A percentile compares a stretch with the other conserved stretches of the same genome.
These are phyloP conservation scores for Ramalina intermedia DNA, from an alignment of 495 filamentous ascomycete species.

Conservation along the genomic window DNA sequence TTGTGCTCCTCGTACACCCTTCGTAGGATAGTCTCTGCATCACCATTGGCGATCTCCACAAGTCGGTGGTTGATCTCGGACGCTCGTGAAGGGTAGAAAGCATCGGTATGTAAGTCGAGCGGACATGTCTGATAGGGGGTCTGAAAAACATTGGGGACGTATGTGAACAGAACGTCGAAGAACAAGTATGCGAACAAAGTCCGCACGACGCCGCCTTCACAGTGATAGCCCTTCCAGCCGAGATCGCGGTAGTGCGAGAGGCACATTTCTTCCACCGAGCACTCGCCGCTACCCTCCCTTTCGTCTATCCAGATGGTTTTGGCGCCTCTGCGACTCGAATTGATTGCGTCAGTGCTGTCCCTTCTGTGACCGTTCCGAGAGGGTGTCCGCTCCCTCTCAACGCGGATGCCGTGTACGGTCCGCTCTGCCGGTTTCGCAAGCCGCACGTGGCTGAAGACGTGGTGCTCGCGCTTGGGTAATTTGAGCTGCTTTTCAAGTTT, in stretches of 20 bases:
- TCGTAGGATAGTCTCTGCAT: conserved; percentile 49
- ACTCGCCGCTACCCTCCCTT: conserved; percentile 49
- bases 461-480: conserved; percentile 73
- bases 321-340: conserved; percentile 32
- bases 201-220: conserved; percentile 76
- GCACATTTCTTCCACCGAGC: conserved; percentile 85
- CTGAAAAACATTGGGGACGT: conserved; percentile 93
- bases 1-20: conserved; percentile 49
- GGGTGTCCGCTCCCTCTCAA: conserved; percentile 40
- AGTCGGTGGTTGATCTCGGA: conserved; percentile 84
- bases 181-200: conserved; percentile 80
- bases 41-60: conserved; percentile 69
- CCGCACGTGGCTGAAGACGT: conserved; percentile 79
- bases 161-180: conserved; percentile 84
- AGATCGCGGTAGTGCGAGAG: conserved; percentile 66
- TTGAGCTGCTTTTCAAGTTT: conserved; percentile 80
- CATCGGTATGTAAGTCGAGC: conserved; percentile 82
- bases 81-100: conserved; percentile 72
- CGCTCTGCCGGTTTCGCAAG: conserved; percentile 62
- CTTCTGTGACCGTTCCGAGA: conserved; percentile 9
- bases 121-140: conserved; percentile 89
- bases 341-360: conserved; percentile 19
- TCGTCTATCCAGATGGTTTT: conserved; percentile 85
- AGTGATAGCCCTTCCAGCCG: conserved; percentile 91
- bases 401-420: conserved; percentile 57